Conservation (phyloP, 257 asterid genomes). For the Petrea volubilis region DNA sequence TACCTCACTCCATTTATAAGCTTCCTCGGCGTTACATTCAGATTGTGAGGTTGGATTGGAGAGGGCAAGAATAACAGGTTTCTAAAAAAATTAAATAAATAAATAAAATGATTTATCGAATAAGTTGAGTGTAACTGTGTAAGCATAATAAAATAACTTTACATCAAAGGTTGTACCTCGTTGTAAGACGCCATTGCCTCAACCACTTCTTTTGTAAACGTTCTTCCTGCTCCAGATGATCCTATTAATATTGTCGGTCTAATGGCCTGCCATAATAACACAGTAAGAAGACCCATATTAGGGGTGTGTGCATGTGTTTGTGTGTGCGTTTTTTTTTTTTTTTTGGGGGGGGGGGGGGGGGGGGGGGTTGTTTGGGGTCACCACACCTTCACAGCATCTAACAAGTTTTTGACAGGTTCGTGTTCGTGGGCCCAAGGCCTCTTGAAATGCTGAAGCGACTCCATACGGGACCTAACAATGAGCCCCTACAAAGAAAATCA, state of each 20-base stretch:
- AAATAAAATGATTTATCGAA: not conserved
- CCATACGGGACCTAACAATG: slow-evolving; percentile 72
- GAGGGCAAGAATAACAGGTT: slow-evolving; percentile 82
- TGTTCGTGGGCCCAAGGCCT: slow-evolving; percentile 93
- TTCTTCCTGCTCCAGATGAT: slow-evolving; percentile 93
- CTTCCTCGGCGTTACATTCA: slow-evolving; percentile 93
- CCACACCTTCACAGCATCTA: slow-evolving; percentile 82
- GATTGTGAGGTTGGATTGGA: slow-evolving; percentile 97
- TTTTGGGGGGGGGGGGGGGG: not conserved
- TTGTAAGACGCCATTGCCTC: slow-evolving; percentile 71
- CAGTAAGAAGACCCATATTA: not conserved
- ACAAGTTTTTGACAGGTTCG: slow-evolving; percentile 54
- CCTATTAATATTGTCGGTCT: slow-evolving; percentile 89
- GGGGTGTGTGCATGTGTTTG: too few relatives aligned
- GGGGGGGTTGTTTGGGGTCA: slow-evolving; percentile 10
- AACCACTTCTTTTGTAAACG: slow-evolving; percentile 85
- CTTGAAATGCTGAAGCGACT: slow-evolving; percentile 82
- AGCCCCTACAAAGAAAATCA: slow-evolving; percentile 52
- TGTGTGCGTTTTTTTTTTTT: too few relatives aligned
- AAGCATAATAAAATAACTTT: not conserved
- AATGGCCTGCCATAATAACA: slow-evolving; percentile 55
- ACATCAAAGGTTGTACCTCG: slow-evolving; percentile 41
- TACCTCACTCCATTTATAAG: slow-evolving; percentile 88
- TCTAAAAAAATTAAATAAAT: slow-evolving; percentile 40
- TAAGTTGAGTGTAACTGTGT: not conserved